A percentile compares a stretch with the other conserved stretches of the same genome.
Conservation (phyloP, 192 early-diverging fungal species). For the Coemansia sp. region DNA sequence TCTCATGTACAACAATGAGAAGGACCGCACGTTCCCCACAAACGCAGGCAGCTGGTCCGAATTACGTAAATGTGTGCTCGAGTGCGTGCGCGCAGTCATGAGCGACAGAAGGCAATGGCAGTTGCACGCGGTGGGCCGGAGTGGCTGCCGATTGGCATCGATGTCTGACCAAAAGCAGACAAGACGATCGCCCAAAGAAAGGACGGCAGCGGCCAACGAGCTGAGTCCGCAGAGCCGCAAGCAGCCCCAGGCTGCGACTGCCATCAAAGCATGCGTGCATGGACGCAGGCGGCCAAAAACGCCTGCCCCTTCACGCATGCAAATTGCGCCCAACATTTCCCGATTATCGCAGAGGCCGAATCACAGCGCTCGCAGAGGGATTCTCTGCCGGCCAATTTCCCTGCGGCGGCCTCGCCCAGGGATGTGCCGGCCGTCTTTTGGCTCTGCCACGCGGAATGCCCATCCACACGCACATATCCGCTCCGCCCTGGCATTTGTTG, state of each 20-base stretch:
- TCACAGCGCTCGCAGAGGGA: constrained; percentile 7
- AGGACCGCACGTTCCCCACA: constrained; percentile 7
- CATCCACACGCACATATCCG: neutral
- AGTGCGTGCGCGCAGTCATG: too few relatives aligned
- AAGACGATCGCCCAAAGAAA: constrained; percentile 14
- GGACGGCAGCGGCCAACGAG: neutral
- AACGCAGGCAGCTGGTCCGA: neutral
- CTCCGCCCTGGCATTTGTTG: neutral
- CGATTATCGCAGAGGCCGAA: constrained; percentile 19
- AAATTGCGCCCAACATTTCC: constrained; percentile 24
- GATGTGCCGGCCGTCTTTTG: neutral
- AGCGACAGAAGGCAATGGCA: too few relatives aligned
- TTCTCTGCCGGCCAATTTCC: constrained; percentile 21
- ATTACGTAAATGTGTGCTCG: neutral
- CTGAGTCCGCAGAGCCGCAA: neutral
- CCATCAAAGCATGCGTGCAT: constrained; percentile 14
- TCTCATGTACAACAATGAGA: constrained; percentile 1
- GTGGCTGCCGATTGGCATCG: constrained; percentile 10
- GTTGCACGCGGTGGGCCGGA: neutral
- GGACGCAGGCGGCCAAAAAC: constrained; percentile 4
- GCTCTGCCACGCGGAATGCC: constrained; percentile 3
- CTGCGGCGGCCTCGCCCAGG: constrained; percentile 6
- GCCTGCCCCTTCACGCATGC: constrained; percentile 8
- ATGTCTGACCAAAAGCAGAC: constrained; percentile 13
- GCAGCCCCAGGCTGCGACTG: neutral